A percentile compares a stretch with the other conserved stretches of the same genome.
These are phyloP conservation scores for Aureobasidium uvarum DNA, from an alignment of 2,329 filamentous ascomycete genomes.

Conservation along the genomic window DNA sequence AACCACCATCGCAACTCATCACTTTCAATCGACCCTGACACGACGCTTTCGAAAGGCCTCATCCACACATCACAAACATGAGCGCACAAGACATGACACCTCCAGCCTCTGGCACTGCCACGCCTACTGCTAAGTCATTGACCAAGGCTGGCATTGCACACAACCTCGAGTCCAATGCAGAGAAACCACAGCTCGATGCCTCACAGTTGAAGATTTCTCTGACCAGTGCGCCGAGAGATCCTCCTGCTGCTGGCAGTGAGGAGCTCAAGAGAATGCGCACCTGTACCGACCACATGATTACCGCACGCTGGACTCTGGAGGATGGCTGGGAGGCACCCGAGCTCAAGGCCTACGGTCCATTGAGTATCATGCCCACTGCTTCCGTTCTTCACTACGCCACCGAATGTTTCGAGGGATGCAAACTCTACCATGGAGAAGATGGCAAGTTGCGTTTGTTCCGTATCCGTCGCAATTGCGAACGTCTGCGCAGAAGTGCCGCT, in stretches of 20 bases:
- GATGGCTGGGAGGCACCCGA: slow-evolving; percentile 71
- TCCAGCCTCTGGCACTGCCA: slow-evolving; percentile 38
- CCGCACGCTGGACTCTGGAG: slow-evolving; percentile 62
- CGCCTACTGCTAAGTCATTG: slow-evolving; percentile 39
- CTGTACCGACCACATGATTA: slow-evolving; percentile 87
- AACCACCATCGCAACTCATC: neutral
- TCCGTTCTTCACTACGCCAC: slow-evolving; percentile 85
- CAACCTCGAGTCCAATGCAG: slow-evolving; percentile 39
- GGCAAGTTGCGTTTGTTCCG: slow-evolving; percentile 74
- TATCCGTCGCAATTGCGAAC: slow-evolving; percentile 67
- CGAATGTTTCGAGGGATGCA: slow-evolving; percentile 86
- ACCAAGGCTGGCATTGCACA: slow-evolving; percentile 42
- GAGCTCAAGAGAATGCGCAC: slow-evolving; percentile 44
- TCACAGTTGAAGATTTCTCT: slow-evolving; percentile 45
- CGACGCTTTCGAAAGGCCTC: neutral
- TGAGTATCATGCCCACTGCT: slow-evolving; percentile 76
- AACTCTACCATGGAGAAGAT: slow-evolving; percentile 67
- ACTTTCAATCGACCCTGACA: neutral
- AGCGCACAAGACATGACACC: slow-evolving; percentile 38
- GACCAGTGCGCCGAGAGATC: slow-evolving; percentile 44
- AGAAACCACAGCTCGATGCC: slow-evolving; percentile 43
- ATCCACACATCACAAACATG: slow-evolving; percentile 31
- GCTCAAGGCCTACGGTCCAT: slow-evolving; percentile 72
- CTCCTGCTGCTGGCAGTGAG: slow-evolving; percentile 43
- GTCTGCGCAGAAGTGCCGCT: slow-evolving; percentile 55